Conservation (phyloP, 352 stramenopile species). For the Thalassiosira hispida region DNA sequence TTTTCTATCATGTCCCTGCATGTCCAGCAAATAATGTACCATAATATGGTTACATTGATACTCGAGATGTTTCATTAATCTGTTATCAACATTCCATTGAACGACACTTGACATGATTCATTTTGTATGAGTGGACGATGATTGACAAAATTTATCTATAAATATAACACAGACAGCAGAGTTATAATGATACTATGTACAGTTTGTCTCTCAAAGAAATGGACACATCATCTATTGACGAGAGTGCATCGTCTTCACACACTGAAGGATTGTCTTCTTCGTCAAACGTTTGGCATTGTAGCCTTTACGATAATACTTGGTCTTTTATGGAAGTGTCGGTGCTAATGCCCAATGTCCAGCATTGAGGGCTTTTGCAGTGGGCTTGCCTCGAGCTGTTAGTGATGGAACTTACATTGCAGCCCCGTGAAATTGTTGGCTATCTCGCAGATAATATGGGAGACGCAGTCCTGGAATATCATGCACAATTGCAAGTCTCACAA, state of each 20-base stretch:
- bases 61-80: too few species aligned
- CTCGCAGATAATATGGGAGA: constrained; percentile 56
- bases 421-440: constrained; percentile 68
- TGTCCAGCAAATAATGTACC: too few species aligned
- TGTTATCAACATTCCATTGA: too few species aligned
- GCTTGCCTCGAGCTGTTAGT: constrained; percentile 65
- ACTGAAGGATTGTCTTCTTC: not conserved
- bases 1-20: too few species aligned
- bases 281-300: not conserved
- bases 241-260: not conserved
- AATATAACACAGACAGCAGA: too few species aligned
- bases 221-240: too few species aligned
- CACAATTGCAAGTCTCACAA: constrained; percentile 14
- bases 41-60: too few species aligned
- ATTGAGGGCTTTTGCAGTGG: constrained; percentile 66
- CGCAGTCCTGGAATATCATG: constrained; percentile 35
- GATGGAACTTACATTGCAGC: constrained; percentile 80
- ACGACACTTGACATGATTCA: too few species aligned
- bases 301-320: constrained; percentile 50
- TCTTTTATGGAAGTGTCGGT: constrained; percentile 67
- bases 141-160: too few species aligned
- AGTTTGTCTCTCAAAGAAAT: too few species aligned
- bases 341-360: constrained; percentile 70
- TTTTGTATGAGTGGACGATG: too few species aligned
- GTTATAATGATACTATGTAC: too few species aligned